Evolutionary conservation across 2,329 filamentous ascomycete species (phyloP), one percentile per base, ranked within the genome.

Genomic region (Lecanosticta acicola): DNA sequence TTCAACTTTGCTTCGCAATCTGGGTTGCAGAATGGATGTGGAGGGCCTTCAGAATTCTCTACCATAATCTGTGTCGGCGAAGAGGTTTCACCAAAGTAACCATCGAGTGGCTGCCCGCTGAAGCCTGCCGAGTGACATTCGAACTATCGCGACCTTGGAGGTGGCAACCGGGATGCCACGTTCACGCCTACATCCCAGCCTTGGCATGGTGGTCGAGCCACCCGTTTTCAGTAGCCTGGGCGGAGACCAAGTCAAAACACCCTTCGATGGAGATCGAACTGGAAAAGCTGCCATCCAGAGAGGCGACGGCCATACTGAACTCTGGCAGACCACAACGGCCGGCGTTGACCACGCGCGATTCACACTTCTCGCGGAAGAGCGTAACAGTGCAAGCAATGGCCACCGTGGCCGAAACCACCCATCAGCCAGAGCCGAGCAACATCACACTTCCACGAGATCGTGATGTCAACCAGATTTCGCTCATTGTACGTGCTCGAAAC

Each of bases 401-500:
- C 11, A 53, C 44, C 3, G 41, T 53, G 3, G 48, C 49, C 13
- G 51, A 55, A 35, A 41, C 41, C 32, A 48, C 45, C 13, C 57
- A 55, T 39, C 46, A 48, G 29, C 29, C 39, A 9, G 43, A 50
- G 14, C 44, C 41, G 9, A 41, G 41, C 26, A 58, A 54, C 38
- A 54, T 59, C 17, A 55, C 53, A 4, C 42, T 58, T 4, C 54
- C 57, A 13, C 53, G 59, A 16, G 55, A 60, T 46, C 53, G 63
- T 51, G 57, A 55, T n/a, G 67, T 67, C 14, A 69, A 66, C 21
- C 64, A 68, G 53, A 78, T 90, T 63, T 84, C 81, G 11, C 83
- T 89, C 59, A 71, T 91, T 60, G 81, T 87, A 61, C 79, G 85
- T 53, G 83, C 80, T 32, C 77, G 85, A 40, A 86, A 84, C 1